A percentile compares a stretch with the other conserved stretches of the same genome.
Conservation (phyloP, 2,329 filamentous ascomycete species). For the Drechslerella stenobrocha region DNA sequence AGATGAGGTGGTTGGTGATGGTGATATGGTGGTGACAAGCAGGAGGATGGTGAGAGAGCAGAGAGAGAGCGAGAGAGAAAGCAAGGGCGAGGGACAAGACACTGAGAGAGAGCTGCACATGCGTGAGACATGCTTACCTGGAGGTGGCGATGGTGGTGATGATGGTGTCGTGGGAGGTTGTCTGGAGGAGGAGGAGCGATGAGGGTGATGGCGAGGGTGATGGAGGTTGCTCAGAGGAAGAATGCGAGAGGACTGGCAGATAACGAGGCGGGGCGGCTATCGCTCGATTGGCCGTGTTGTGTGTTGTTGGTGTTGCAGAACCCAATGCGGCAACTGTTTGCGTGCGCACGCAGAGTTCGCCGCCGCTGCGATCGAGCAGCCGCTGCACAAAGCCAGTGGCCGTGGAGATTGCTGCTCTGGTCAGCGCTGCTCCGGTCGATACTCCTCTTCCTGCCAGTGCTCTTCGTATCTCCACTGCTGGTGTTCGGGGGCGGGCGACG, state of each 20-base stretch:
- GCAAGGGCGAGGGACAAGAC: neutral
- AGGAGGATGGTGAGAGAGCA: neutral
- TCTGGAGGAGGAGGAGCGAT: neutral
- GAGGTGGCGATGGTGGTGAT: neutral
- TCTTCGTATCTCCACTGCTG: neutral
- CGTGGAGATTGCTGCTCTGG: conserved; percentile 1
- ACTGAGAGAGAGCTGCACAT: neutral
- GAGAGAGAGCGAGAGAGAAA: neutral
- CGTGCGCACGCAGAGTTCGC: neutral
- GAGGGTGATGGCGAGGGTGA: neutral
- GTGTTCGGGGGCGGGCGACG: neutral
- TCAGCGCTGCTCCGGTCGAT: too few species aligned
- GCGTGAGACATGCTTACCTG: neutral
- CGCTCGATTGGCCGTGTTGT: neutral
- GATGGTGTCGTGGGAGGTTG: neutral
- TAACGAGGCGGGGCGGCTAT: neutral
- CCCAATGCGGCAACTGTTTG: conserved; percentile 28
- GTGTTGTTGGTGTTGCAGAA: conserved; percentile 48
- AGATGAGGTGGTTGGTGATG: too few species aligned
- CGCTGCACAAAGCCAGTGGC: too few species aligned
- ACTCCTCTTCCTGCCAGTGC: too few species aligned
- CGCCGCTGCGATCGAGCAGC: neutral
- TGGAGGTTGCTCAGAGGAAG: neutral
- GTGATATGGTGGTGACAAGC: too few species aligned
- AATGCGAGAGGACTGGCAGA: neutral